Evolutionary conservation across 208 protist species (phyloP), one percentile per base, ranked within the genome.

Genomic region (Wallacemonas sp.): DNA sequence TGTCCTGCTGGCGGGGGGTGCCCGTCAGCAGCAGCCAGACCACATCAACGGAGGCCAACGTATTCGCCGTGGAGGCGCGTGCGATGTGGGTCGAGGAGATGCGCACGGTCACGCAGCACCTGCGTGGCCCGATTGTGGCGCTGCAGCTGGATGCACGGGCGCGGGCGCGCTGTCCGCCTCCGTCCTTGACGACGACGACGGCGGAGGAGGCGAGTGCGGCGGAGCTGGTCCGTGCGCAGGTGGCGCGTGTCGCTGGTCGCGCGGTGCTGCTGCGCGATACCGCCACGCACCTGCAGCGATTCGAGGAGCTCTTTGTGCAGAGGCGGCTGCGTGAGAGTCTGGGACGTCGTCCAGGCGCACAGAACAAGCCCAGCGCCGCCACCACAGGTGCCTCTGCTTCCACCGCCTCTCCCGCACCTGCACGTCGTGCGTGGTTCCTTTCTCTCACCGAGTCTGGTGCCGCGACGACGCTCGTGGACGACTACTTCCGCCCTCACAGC

Each of bases 61-160:
- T 49, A 32, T 20, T 8, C 3, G 25, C 31, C 29, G 54, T 29
- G 11, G 16, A 23, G 4, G 41, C 25, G 22, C 39, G 31, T n/a
- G 65, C 52, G 5, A 26, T 33, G 36, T 75, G 70, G 70, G 12
- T 84, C 18, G 72, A 87, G 22, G 70, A 79, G 25, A 67, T 87
- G 42, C 65, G 68, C 44, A 49, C 70, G 48, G 74, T 87, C 70
- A 84, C 77, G 4, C 55, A 41, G 1, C 68, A 79, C 45, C 26
- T 87, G 33, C 81, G 81, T 31, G 73, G 52, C 10, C 81, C 81
- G 1, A 70, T 87, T 28, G 50, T 87, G 29, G 72, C 72, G 0
- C 49, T 85, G 42, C 52, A 81, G 33, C 59, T 81, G 33, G 63
- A 81, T 29, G 64, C 72, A 12, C 66, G 67, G n/a, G 68, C 68